Conservation (phyloP, 805 yeast species). For the Saccharomycopsis capsularis region DNA sequence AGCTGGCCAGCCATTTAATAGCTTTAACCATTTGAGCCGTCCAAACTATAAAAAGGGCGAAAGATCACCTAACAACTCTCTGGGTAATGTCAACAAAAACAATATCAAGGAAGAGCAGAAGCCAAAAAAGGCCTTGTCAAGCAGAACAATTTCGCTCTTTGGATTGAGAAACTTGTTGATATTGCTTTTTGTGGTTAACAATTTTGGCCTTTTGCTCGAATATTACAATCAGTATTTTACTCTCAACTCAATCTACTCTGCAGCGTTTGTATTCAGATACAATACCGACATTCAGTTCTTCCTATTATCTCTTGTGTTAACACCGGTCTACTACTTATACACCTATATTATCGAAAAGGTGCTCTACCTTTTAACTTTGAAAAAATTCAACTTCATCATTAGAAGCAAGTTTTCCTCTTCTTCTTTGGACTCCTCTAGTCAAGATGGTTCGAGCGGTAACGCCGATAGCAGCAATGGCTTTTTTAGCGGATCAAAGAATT, state of each 20-base stretch:
- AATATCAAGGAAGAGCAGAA: neutral
- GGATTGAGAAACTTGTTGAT: slow-evolving; percentile 37
- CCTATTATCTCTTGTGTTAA: slow-evolving; percentile 25
- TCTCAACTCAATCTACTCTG: slow-evolving; percentile 27
- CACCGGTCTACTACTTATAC: slow-evolving; percentile 31
- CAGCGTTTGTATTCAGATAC: slow-evolving; percentile 27
- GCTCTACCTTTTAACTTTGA: slow-evolving; percentile 22
- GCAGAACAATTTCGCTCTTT: slow-evolving; percentile 13
- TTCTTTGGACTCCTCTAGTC: too few relatives aligned
- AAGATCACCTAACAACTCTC: too few relatives aligned
- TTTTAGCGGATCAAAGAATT: neutral
- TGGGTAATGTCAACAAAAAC: neutral
- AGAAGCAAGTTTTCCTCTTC: slow-evolving; percentile 6
- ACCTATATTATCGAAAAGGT: slow-evolving; percentile 32
- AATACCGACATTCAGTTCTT: slow-evolving; percentile 27
- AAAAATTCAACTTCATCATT: slow-evolving; percentile 16
- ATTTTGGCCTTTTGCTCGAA: slow-evolving; percentile 32
- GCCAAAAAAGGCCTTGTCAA: neutral
- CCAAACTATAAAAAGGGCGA: too few relatives aligned
- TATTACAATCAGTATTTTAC: slow-evolving; percentile 32
- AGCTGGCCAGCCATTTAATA: too few relatives aligned
- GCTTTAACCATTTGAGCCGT: too few relatives aligned
- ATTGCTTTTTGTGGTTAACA: slow-evolving; percentile 33
- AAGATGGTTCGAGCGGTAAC: neutral
- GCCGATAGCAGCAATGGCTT: slow-evolving; percentile 19